phyloP scores from a whole-genome alignment of 2,329 filamentous ascomycete genomes.

The Parastagonospora avenae region DNA sequence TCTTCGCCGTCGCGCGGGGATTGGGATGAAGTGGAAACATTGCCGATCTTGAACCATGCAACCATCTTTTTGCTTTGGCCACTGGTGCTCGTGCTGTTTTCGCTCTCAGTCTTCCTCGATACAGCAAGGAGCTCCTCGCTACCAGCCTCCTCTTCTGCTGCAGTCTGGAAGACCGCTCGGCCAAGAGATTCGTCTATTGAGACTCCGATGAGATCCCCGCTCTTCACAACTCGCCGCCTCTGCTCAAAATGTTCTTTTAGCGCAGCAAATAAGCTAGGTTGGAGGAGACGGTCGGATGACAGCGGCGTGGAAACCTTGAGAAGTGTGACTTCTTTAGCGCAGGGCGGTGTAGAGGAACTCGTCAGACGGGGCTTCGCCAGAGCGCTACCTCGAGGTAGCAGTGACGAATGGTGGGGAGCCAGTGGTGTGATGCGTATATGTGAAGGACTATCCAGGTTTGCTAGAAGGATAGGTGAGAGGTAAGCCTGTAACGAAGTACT shows the following conservation, averaged over 20 bases:
- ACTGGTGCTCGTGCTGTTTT: slow-evolving; percentile 14
- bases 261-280: slow-evolving; percentile 83
- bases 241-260: slow-evolving; percentile 88
- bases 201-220: slow-evolving; percentile 86
- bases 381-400: slow-evolving; percentile 32
- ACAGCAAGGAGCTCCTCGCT: slow-evolving; percentile 60
- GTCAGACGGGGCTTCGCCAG: slow-evolving; percentile 52
- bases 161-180: slow-evolving; percentile 75
- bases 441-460: slow-evolving; percentile 79
- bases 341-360: slow-evolving; percentile 59
- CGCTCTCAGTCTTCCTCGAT: slow-evolving; percentile 43
- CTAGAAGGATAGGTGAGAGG: slow-evolving; percentile 82
- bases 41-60: slow-evolving; percentile 91
- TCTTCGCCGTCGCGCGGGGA: slow-evolving; percentile 64
- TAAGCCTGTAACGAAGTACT: slow-evolving; percentile 59
- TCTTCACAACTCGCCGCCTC: slow-evolving; percentile 80
- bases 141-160: slow-evolving; percentile 71
- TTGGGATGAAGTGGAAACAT: slow-evolving; percentile 55
- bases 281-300: slow-evolving; percentile 82
- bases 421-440: slow-evolving; percentile 80
- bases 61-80: slow-evolving; percentile 54
- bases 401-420: slow-evolving; percentile 54
- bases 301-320: slow-evolving; percentile 88
- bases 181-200: slow-evolving; percentile 86
- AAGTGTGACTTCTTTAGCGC: slow-evolving; percentile 80